Evolutionary conservation across 768 basidiomycete genomes (phyloP), one percentile per base, ranked within the genome.

Genomic region (button mushroom (Agaricus bisporus)): DNA sequence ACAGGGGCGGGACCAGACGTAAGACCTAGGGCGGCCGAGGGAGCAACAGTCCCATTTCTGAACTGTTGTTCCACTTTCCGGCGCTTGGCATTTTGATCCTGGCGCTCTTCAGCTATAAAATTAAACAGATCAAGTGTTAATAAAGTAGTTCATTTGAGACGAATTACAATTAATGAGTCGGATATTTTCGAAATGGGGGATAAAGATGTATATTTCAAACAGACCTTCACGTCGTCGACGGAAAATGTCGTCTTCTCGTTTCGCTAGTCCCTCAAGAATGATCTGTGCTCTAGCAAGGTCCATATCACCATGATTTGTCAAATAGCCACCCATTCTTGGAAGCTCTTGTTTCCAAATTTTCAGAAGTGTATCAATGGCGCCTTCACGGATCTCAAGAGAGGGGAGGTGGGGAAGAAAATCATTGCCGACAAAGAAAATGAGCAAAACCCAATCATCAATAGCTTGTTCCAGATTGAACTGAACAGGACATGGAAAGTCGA

Each of bases 371-470:
- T 98, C 97, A 75, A 99, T 98, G 28, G 95, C 97, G 58, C 97
- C 97, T 76, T 99, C 95, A 63, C 97, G 83, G 67, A 99, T 99
- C 77, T 99, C 97, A 78, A 99, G 82, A 55, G 89, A 92, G 22
- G 97, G 97, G 54, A 99, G 79, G 74, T 99, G 97, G 18, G 97
- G 97, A 62, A 99, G 79, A 80, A 99, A 95, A 76, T 98, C 93
- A 75, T 99, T 99, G 61, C 97, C 97, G 68, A 99, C 97, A 71
- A 99, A 98, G 84, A 99, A 99, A 61, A 98, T 98, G 64, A 99
- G 82, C 65, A 99, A 84, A 61, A 99, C 92, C 97, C 97, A 99
- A 70, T 99, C 97, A 80, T 99, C 97, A 70, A 99, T 90, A 36
- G 97, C 94, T 70, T 88, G 86, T 71, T 99, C 97, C 68, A 98